Evolutionary conservation across 495 filamentous ascomycete species (phyloP).

Genomic region (Glarea lozoyensis): DNA sequence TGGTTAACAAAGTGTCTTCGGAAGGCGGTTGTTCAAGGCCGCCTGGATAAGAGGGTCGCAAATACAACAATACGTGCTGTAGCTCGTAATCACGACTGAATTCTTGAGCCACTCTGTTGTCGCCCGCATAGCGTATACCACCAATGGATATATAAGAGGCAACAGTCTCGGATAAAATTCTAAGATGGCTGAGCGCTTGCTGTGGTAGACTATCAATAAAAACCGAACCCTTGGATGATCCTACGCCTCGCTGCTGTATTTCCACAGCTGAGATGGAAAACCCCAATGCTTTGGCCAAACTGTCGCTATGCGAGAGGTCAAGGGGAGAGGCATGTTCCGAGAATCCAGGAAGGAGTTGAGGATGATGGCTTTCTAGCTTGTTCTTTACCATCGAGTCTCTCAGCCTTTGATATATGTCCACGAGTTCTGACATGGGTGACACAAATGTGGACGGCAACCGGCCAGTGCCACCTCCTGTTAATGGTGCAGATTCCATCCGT

Average conservation of each 20-base stretch:
- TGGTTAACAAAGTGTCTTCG: constrained; percentile 50
- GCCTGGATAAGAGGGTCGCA: constrained; percentile 5
- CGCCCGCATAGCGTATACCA: constrained; percentile 46
- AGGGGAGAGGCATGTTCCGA: constrained; percentile 20
- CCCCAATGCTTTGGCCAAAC: constrained; percentile 62
- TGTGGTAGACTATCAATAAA: constrained; percentile 80
- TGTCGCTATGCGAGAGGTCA: constrained; percentile 16
- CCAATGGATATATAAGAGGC: constrained; percentile 77
- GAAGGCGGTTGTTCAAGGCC: background rate
- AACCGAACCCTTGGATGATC: constrained; percentile 63
- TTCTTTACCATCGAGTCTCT: constrained; percentile 71
- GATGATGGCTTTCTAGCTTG: constrained; percentile 40
- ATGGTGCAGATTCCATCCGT: background rate
- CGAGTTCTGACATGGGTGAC: constrained; percentile 58
- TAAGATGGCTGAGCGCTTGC: constrained; percentile 76
- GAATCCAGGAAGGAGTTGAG: constrained; percentile 18
- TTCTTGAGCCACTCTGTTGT: constrained; percentile 55
- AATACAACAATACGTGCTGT: constrained; percentile 71
- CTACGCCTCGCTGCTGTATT: constrained; percentile 83
- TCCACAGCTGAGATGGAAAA: constrained; percentile 86
- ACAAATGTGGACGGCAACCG: constrained; percentile 10
- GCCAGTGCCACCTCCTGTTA: background rate
- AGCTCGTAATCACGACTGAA: constrained; percentile 59
- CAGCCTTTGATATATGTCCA: constrained; percentile 70
- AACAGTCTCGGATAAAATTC: constrained; percentile 81